phyloP scores from a whole-genome alignment of 1,284 basidiomycete species.

The Bjerkandera adusta region DNA sequence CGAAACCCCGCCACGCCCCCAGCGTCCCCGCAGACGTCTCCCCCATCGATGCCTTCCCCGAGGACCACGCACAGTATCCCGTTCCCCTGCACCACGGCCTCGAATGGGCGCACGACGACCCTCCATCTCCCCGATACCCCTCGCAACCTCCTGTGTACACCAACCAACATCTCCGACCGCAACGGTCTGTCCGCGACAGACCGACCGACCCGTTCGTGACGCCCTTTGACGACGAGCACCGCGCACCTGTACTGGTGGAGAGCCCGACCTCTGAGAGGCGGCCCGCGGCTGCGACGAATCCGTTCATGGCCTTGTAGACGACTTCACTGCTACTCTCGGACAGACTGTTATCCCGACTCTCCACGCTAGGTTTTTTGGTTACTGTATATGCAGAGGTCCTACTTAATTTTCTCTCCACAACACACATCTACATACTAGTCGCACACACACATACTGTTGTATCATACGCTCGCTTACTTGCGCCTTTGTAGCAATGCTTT shows the following conservation, averaged over 20 bases:
- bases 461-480: no score
- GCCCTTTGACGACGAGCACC: conserved; percentile 70
- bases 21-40: conserved; percentile 29
- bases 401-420: neutral
- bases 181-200: conserved; percentile 18
- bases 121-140: conserved; percentile 12
- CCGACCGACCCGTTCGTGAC: conserved; percentile 63
- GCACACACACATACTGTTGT: no score
- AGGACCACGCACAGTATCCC: conserved; percentile 32
- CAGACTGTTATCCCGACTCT: neutral
- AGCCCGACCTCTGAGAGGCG: conserved; percentile 18
- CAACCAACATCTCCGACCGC: conserved; percentile 11
- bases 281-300: conserved; percentile 19
- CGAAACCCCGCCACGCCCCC: conserved; percentile 29
- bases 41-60: conserved; percentile 17
- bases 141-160: conserved; percentile 3
- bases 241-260: conserved; percentile 10
- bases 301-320: conserved; percentile 24
- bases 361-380: neutral
- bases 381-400: neutral
- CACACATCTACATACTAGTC: no score
- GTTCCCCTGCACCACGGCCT: conserved; percentile 59
- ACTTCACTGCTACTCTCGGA: neutral
- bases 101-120: conserved; percentile 19
- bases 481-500: no score